A percentile compares a stretch with the other conserved stretches of the same genome.
phyloP scores from a whole-genome alignment of 208 protist species.

The Leishmania mexicana region DNA sequence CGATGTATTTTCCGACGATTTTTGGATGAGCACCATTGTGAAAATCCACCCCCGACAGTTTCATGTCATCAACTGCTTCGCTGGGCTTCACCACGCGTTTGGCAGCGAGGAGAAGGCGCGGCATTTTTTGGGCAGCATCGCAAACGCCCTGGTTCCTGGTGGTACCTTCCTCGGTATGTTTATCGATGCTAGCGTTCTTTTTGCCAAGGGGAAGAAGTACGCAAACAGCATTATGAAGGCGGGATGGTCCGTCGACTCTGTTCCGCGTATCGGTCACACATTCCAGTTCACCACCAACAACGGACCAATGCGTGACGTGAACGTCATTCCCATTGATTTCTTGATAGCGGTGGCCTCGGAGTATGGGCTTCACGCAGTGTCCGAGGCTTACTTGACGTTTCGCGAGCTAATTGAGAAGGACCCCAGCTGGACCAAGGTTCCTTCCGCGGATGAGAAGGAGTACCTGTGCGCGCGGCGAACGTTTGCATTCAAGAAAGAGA shows the following conservation, averaged over 20 bases:
- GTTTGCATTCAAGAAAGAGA: constrained; percentile 83
- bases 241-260: constrained; percentile 61
- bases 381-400: constrained; percentile 76
- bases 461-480: constrained; percentile 70
- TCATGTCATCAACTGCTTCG: constrained; percentile 79
- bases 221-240: constrained; percentile 66
- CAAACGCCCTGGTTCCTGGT: constrained; percentile 81
- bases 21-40: constrained; percentile 75
- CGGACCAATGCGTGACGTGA: constrained; percentile 49
- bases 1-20: constrained; percentile 76
- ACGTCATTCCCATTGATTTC: constrained; percentile 86
- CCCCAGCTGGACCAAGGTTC: constrained; percentile 70
- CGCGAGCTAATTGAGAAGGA: constrained; percentile 78
- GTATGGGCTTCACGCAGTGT: constrained; percentile 64
- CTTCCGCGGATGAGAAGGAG: constrained; percentile 75
- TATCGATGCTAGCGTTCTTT: constrained; percentile 66
- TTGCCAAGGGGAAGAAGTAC: constrained; percentile 58
- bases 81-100: constrained; percentile 80
- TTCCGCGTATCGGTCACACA: constrained; percentile 71
- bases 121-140: constrained; percentile 72
- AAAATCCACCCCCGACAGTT: constrained; percentile 85
- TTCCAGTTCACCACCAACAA: constrained; percentile 63
- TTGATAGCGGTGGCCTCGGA: constrained; percentile 70
- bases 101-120: constrained; percentile 57
- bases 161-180: constrained; percentile 80